These are phyloP conservation scores for Hibiscus tridactylites DNA, from an alignment of 345 rosid species.

Conservation along the genomic window DNA sequence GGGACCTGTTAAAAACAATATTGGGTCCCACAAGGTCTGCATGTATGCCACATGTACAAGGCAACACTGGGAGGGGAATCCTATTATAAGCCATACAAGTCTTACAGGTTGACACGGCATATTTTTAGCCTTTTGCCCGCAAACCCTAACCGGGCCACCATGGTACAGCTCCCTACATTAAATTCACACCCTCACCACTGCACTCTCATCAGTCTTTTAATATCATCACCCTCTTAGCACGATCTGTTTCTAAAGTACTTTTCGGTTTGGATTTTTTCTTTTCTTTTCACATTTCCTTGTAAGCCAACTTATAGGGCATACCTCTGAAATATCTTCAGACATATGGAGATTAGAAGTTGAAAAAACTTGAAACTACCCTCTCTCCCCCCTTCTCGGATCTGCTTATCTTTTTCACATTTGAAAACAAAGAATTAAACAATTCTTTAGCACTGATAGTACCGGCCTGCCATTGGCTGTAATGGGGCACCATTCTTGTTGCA, in stretches of 20 bases:
- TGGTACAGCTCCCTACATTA: constrained; percentile 25
- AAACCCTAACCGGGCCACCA: constrained; percentile 56
- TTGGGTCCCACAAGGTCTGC: constrained; percentile 21
- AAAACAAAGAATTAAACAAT: constrained; percentile 4
- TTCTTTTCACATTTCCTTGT: no score
- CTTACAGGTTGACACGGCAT: constrained; percentile 35
- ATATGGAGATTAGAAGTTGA: neutral
- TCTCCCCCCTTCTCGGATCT: constrained; percentile 1
- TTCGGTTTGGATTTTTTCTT: no score
- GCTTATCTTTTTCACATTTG: neutral
- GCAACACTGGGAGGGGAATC: neutral
- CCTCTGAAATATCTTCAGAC: neutral
- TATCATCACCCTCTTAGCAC: neutral
- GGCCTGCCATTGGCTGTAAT: constrained; percentile 27
- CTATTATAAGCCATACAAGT: constrained; percentile 35
- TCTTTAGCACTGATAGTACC: constrained; percentile 13
- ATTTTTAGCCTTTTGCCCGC: constrained; percentile 49
- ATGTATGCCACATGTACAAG: constrained; percentile 22
- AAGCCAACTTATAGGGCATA: constrained; percentile 15
- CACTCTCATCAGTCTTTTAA: neutral
- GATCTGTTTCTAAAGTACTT: no score
- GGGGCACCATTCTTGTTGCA: constrained; percentile 99
- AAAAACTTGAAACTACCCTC: neutral
- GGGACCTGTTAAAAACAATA: neutral
- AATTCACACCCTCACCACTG: constrained; percentile 24